Evolutionary conservation across 805 yeast species (phyloP).

Genomic region (Candida krabiensis): DNA sequence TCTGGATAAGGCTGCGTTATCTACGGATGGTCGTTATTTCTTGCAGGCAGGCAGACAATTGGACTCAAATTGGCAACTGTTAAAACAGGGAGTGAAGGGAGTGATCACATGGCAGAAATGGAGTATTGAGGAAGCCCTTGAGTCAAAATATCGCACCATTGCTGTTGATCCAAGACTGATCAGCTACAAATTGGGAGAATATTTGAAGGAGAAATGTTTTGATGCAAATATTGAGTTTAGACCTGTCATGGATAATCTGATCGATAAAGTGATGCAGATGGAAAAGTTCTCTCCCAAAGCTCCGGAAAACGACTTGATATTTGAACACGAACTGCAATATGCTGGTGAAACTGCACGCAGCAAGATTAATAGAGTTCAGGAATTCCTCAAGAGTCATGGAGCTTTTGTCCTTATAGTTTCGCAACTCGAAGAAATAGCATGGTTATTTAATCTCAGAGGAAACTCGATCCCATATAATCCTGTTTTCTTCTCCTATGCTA

Average conservation of each 20-base stretch:
- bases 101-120: conserved; percentile 80
- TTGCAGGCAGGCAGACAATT: conserved; percentile 85
- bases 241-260: conserved; percentile 60
- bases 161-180: conserved; percentile 85
- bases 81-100: conserved; percentile 77
- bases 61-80: conserved; percentile 73
- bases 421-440: conserved; percentile 50
- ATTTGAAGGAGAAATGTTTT: conserved; percentile 34
- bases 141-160: conserved; percentile 50
- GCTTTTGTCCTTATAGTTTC: conserved; percentile 52
- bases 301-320: conserved; percentile 28
- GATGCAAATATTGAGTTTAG: conserved; percentile 44
- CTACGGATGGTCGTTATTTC: conserved; percentile 95
- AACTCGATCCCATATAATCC: conserved; percentile 81
- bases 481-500: conserved; percentile 72
- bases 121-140: conserved; percentile 56
- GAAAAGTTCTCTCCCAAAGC: conserved; percentile 17
- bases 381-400: conserved; percentile 26
- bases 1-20: conserved; percentile 63
- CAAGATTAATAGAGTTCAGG: conserved; percentile 36
- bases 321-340: conserved; percentile 37
- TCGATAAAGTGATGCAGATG: conserved; percentile 71
- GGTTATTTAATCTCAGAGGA: conserved; percentile 54
- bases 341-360: conserved; percentile 40
- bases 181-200: conserved; percentile 46